Conservation (phyloP, 2,329 filamentous ascomycete species). For the Pseudomassariella vexata region DNA sequence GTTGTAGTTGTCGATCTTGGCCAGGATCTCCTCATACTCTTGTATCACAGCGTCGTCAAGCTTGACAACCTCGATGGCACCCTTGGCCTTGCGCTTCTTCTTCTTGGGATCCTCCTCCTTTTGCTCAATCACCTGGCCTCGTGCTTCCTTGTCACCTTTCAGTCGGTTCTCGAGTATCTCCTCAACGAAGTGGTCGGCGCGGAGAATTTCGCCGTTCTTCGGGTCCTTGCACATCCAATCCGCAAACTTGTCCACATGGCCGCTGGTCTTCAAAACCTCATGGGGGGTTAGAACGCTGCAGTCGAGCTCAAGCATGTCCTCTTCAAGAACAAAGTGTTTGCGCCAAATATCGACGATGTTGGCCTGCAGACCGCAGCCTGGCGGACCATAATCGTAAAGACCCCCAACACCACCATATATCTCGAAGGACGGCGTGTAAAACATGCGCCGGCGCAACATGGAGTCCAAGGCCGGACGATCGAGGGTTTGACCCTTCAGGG, state of each 20-base stretch:
- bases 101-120: conserved; percentile 64
- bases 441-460: conserved; percentile 80
- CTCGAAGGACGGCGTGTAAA: conserved; percentile 94
- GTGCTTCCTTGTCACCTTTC: conserved; percentile 87
- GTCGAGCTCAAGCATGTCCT: conserved; percentile 94
- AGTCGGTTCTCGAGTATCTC: conserved; percentile 82
- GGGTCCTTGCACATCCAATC: conserved; percentile 99
- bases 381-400: conserved; percentile 90
- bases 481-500: conserved; percentile 83
- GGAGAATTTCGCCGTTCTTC: conserved; percentile 93
- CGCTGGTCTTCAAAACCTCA: conserved; percentile 89
- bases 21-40: conserved; percentile 88
- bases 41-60: conserved; percentile 79
- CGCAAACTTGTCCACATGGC: conserved; percentile 96
- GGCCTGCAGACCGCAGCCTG: conserved; percentile 78
- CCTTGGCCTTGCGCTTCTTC: conserved; percentile 86
- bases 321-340: conserved; percentile 88
- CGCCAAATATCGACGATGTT: conserved; percentile 87
- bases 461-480: conserved; percentile 78
- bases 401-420: conserved; percentile 87
- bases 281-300: conserved; percentile 91
- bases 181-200: conserved; percentile 94
- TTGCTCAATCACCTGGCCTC: conserved; percentile 73
- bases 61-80: conserved; percentile 72
- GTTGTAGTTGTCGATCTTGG: conserved; percentile 92